Percentiles rank a stretch among this genome's conserved stretches.
Conservation (phyloP, 2,329 filamentous ascomycete species). For the Fusarium multiceps region DNA sequence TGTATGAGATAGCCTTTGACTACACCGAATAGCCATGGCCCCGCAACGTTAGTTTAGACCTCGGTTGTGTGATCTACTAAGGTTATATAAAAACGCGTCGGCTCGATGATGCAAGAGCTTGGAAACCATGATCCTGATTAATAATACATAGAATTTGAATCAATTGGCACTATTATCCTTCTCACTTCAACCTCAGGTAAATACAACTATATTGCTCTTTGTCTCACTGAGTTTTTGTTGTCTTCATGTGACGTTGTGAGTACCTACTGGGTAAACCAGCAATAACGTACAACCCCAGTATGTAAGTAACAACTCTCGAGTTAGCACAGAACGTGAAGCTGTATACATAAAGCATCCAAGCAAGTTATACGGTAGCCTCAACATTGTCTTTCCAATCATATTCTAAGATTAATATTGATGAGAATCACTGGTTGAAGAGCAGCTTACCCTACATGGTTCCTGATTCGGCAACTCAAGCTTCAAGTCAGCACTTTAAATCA, state of each 20-base stretch:
- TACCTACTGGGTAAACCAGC: neutral
- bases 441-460: neutral
- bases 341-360: fast-evolving
- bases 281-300: neutral
- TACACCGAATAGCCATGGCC: slow-evolving; percentile 4
- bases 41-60: slow-evolving; percentile 15
- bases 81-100: neutral
- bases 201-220: too few relatives aligned
- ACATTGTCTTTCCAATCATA: fast-evolving
- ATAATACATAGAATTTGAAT: neutral
- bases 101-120: slow-evolving; percentile 2
- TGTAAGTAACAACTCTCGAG: fast-evolving
- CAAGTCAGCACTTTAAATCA: neutral
- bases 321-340: fast-evolving
- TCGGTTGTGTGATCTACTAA: slow-evolving; percentile 13
- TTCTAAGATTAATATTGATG: fast-evolving
- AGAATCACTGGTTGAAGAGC: fast-evolving
- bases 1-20: neutral
- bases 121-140: neutral
- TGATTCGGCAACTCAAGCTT: neutral
- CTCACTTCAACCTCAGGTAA: too few relatives aligned
- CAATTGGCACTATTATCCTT: fast-evolving
- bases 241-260: neutral
- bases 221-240: neutral
- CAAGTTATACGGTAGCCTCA: too few relatives aligned